Evolutionary conservation across 371 early-diverging fungal species (phyloP).

Genomic region (Mucor plumbeus): DNA sequence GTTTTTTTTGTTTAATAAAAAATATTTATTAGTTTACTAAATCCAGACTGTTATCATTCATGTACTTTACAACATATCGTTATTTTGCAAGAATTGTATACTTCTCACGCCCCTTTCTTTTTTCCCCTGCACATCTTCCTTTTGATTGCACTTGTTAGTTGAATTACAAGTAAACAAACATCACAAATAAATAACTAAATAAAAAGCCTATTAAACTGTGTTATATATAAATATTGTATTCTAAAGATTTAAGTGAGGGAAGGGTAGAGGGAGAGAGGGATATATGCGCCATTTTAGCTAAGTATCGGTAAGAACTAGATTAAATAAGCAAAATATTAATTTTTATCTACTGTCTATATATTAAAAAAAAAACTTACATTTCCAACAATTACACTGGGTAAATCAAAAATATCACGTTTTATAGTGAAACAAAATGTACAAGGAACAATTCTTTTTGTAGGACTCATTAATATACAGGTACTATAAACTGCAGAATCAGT

Average conservation of each 20-base stretch:
- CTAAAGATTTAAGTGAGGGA: background rate
- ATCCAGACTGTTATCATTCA: background rate
- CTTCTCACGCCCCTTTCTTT: conserved; percentile 4
- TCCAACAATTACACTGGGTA: conserved; percentile 85
- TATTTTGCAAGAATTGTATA: background rate
- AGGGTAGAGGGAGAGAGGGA: background rate
- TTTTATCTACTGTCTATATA: too few species aligned
- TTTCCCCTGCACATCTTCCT: too few species aligned
- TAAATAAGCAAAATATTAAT: background rate
- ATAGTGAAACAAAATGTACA: conserved; percentile 93
- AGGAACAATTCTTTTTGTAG: conserved; percentile 71
- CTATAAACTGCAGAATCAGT: conserved; percentile 83
- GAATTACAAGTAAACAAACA: background rate
- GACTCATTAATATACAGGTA: conserved; percentile 74
- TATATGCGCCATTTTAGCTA: conserved; percentile 19
- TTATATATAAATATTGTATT: background rate
- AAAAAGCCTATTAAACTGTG: background rate
- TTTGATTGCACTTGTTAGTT: background rate
- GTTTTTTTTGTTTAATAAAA: too few species aligned
- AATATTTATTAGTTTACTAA: background rate
- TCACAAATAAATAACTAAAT: background rate
- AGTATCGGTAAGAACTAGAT: conserved; percentile 38
- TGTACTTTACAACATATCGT: background rate
- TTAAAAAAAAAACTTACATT: conserved; percentile 47
- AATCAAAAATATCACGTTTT: conserved; percentile 91